Base-by-base conservation (phyloP, 1,139 yeast genomes). In the Kodamaea alishanica region DNA sequence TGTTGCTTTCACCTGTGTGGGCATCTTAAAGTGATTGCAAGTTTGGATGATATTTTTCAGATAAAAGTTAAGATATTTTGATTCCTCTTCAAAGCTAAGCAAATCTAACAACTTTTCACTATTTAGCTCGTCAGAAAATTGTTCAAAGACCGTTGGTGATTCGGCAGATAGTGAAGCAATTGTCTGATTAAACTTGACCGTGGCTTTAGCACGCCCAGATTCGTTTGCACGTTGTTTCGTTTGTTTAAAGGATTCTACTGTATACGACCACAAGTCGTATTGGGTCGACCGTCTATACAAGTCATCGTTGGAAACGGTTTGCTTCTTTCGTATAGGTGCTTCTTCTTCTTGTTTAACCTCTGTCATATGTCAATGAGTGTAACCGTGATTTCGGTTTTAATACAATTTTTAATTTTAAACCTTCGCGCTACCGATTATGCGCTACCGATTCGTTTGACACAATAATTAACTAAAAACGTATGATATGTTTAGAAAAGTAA, bases 231-330 rank as follows among this genome's bases (percentile, higher is more conserved):
- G 54, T 8, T 52, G 51, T 42, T 87, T 68, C 29, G 67, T 60
- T 20, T 68, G 65, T 3, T 57, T 62, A n/a, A 90, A 67, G 40
- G 74, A 73, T 3, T 75, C 77, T 20, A 57, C 55, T 0, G 89
- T 80, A 58, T 77, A 89, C 1, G 97, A 89, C 98, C 98, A 92
- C 15, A 79, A 45, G 39, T 83, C 70, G 57, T 73, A 92, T 63
- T 92, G 98, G 0, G 94, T 75, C 5, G 96, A 86, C 37, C 89
- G 75, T 39, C 97, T 74, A 60, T 87, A 92, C 34, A 92, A 65
- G 47, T 90, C 97, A 60, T 92, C 97, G 48, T 78, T 83, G 2
- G 84, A 44, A 10, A 56, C 45, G 12, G 32, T 29, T 9, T 28
- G 32, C 32, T 38, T 35, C 20, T 27, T 37, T 32, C 27, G 37